A percentile compares a stretch with the other conserved stretches of the same genome.
These are phyloP conservation scores for Sherardia arvensis DNA, from an alignment of 257 asterid genomes.

Conservation along the genomic window DNA sequence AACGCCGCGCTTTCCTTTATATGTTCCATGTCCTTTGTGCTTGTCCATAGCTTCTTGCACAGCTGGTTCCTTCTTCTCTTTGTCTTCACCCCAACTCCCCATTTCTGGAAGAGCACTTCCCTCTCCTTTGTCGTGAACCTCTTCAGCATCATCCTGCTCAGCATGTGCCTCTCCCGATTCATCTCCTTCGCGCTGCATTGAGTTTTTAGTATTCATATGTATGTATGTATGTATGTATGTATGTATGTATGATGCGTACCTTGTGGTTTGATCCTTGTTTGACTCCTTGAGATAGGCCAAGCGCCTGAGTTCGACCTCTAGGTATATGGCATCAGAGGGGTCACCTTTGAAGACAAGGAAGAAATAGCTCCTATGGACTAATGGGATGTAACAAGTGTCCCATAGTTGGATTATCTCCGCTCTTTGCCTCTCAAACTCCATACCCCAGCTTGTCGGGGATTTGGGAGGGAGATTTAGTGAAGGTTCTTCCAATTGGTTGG, in stretches of 20 bases:
- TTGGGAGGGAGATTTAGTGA: slow-evolving; percentile 10
- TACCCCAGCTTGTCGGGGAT: slow-evolving; percentile 35
- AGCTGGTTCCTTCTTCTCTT: slow-evolving; percentile 68
- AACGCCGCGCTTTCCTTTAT: slow-evolving; percentile 62
- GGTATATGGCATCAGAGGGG: slow-evolving; percentile 69
- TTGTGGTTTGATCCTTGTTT: slow-evolving; percentile 28
- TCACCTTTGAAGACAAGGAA: slow-evolving; percentile 73
- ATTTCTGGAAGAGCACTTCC: slow-evolving; percentile 47
- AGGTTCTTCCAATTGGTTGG: slow-evolving; percentile 13
- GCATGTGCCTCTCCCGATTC: slow-evolving; percentile 56
- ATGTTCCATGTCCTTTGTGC: slow-evolving; percentile 53
- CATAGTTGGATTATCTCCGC: slow-evolving; percentile 60
- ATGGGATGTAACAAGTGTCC: slow-evolving; percentile 56
- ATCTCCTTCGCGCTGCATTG: slow-evolving; percentile 40
- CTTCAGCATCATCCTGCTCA: slow-evolving; percentile 58
- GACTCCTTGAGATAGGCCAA: slow-evolving; percentile 55
- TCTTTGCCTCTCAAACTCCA: slow-evolving; percentile 59
- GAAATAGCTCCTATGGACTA: slow-evolving; percentile 72
- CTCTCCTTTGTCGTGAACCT: slow-evolving; percentile 55
- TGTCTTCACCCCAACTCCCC: slow-evolving; percentile 62
- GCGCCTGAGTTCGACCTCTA: slow-evolving; percentile 91
- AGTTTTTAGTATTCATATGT: too few relatives aligned
- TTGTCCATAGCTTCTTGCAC: slow-evolving; percentile 50
- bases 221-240: too few relatives aligned
- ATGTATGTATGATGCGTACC: slow-evolving; percentile 22